A percentile compares a stretch with the other conserved stretches of the same genome.
These are phyloP conservation scores for Diplodia mutila DNA, from an alignment of 2,329 filamentous ascomycete species.

Conservation along the genomic window DNA sequence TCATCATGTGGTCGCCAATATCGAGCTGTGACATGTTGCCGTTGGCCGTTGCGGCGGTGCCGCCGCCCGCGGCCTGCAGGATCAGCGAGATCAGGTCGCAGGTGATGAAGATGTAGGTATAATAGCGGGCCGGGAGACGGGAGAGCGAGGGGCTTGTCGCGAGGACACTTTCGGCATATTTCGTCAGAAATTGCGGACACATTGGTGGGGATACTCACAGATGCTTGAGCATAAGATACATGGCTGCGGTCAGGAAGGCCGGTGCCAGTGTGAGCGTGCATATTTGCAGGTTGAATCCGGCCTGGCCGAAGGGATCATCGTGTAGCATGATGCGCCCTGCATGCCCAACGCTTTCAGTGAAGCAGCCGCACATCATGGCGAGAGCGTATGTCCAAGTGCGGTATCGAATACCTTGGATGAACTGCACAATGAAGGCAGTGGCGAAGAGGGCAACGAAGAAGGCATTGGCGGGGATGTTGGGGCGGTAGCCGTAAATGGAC, in stretches of 20 bases:
- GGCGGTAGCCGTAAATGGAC: constrained; percentile 59
- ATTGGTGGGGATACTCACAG: constrained; percentile 41
- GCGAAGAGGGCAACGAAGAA: constrained; percentile 59
- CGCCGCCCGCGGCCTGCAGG: constrained; percentile 62
- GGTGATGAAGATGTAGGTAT: constrained; percentile 63
- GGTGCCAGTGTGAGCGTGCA: constrained; percentile 57
- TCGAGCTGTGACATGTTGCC: constrained; percentile 42
- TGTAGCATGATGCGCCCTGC: constrained; percentile 58
- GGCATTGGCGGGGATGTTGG: constrained; percentile 55
- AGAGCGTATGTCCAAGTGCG: constrained; percentile 61
- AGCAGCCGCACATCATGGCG: constrained; percentile 52
- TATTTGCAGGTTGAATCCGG: background rate
- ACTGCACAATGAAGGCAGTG: constrained; percentile 52
- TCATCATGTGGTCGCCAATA: constrained; percentile 58
- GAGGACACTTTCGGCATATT: constrained; percentile 56
- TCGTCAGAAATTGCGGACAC: background rate
- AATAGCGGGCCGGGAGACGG: constrained; percentile 42
- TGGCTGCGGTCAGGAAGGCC: constrained; percentile 59
- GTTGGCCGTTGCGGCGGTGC: constrained; percentile 58
- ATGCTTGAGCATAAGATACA: constrained; percentile 51
- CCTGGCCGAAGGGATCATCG: constrained; percentile 52
- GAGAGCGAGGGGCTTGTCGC: constrained; percentile 52
- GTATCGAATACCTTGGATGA: constrained; percentile 54
- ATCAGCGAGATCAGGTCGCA: constrained; percentile 61
- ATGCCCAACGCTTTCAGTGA: constrained; percentile 61